Conservation (phyloP, 1,139 yeast genomes). For the Geotrichum histeridarum region DNA sequence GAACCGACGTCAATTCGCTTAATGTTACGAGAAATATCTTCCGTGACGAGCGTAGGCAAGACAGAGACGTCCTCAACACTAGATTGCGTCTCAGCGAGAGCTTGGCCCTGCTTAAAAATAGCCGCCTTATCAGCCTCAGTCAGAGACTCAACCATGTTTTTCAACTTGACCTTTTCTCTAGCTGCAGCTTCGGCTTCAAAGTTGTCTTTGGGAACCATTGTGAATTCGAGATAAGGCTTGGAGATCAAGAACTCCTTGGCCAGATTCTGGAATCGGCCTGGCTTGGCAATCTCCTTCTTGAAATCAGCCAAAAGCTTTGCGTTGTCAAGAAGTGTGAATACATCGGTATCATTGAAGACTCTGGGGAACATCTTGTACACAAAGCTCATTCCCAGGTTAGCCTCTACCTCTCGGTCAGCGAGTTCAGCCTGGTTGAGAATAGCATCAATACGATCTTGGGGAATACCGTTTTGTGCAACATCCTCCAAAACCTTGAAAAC, state of each 20-base stretch:
- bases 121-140: constrained; percentile 53
- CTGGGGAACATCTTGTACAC: constrained; percentile 71
- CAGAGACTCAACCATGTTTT: constrained; percentile 43
- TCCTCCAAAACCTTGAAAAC: constrained; percentile 41
- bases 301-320: constrained; percentile 56
- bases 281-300: constrained; percentile 55
- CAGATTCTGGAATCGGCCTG: constrained; percentile 52
- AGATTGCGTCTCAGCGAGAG: constrained; percentile 58
- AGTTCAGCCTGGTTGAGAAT: constrained; percentile 84
- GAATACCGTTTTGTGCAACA: constrained; percentile 43
- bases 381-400: constrained; percentile 83
- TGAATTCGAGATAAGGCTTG: constrained; percentile 59
- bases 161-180: constrained; percentile 56
- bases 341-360: constrained; percentile 77
- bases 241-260: constrained; percentile 51
- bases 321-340: constrained; percentile 61
- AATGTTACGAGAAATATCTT: constrained; percentile 64
- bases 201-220: constrained; percentile 64
- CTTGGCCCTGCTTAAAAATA: constrained; percentile 56
- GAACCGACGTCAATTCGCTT: constrained; percentile 38
- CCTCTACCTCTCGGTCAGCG: constrained; percentile 75
- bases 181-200: constrained; percentile 47
- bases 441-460: constrained; percentile 67
- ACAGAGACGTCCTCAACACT: constrained; percentile 68
- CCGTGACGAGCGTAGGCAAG: constrained; percentile 67